These are phyloP conservation scores for Pisolithus thermaeus DNA, from an alignment of 1,284 basidiomycete genomes.

Conservation along the genomic window DNA sequence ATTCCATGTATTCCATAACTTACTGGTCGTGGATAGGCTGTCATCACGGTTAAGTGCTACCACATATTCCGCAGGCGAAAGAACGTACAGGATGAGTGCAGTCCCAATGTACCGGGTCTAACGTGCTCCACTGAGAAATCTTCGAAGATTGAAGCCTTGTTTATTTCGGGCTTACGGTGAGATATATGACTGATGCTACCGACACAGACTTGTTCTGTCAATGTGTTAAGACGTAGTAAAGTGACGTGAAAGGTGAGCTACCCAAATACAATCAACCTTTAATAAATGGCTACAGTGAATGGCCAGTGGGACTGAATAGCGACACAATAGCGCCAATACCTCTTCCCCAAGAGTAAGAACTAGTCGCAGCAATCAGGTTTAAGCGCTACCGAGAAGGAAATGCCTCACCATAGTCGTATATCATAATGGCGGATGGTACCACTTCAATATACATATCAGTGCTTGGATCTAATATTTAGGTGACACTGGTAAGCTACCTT, in stretches of 20 bases:
- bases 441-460: background rate
- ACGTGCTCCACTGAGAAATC: too few species aligned
- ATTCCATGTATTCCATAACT: too few species aligned
- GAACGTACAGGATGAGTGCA: too few species aligned
- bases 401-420: background rate
- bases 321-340: background rate
- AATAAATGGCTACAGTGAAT: background rate
- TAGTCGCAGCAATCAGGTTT: background rate
- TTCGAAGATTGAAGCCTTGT: background rate
- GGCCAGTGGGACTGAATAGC: background rate
- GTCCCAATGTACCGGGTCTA: too few species aligned
- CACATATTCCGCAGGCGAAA: too few species aligned
- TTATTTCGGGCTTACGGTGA: background rate
- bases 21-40: too few species aligned
- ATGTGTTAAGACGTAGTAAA: background rate
- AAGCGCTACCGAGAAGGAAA: background rate
- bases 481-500: background rate
- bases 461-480: background rate
- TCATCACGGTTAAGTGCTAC: too few species aligned
- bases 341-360: background rate
- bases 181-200: background rate
- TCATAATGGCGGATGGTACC: background rate
- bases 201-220: background rate
- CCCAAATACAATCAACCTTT: background rate
- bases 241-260: background rate